A percentile compares a stretch with the other conserved stretches of the same genome.
phyloP scores from a whole-genome alignment of 805 yeast species.

The Sporopachydermia lactativora region DNA sequence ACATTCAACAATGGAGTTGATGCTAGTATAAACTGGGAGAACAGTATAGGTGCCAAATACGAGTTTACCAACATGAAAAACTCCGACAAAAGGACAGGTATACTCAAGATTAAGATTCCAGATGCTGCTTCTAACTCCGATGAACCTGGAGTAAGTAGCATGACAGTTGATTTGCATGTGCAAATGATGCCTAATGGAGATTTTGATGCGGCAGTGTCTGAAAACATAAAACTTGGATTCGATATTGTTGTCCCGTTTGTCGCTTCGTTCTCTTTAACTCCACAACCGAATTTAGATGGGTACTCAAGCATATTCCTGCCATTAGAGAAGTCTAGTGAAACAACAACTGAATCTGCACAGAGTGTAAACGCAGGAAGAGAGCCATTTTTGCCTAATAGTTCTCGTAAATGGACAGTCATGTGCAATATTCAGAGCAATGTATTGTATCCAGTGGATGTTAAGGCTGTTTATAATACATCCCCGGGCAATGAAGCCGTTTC shows the following conservation, averaged over 20 bases:
- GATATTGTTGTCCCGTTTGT: neutral
- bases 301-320: neutral
- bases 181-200: too few relatives aligned
- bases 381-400: neutral
- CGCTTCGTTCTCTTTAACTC: slow-evolving; percentile 1
- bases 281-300: neutral
- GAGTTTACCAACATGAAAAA: too few relatives aligned
- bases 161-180: too few relatives aligned
- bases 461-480: neutral
- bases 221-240: too few relatives aligned
- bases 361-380: neutral
- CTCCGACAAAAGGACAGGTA: too few relatives aligned
- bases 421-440: neutral
- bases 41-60: too few relatives aligned
- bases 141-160: too few relatives aligned
- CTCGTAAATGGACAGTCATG: neutral
- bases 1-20: neutral
- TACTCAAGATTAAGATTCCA: too few relatives aligned
- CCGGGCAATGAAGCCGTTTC: neutral
- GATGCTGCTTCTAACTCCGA: too few relatives aligned
- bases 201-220: too few relatives aligned
- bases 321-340: neutral
- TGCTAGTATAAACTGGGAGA: too few relatives aligned
- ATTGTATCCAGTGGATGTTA: neutral
- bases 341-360: too few relatives aligned